A percentile compares a stretch with the other conserved stretches of the same genome.
Evolutionary conservation across 371 early-diverging fungal genomes (phyloP).

Genomic region (Basidiobolus meristosporus): DNA sequence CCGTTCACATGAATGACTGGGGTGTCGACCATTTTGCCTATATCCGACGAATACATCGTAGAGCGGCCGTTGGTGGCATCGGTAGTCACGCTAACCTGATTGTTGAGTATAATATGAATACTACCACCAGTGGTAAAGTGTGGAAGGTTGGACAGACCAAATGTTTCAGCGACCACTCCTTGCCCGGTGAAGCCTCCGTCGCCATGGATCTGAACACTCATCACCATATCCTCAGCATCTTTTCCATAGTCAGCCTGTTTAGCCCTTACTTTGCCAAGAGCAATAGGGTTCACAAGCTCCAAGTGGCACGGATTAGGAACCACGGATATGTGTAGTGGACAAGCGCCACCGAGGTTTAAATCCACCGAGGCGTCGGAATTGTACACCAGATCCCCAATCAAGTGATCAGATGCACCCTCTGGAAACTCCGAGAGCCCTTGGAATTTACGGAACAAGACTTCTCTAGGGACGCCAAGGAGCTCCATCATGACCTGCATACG

Average conservation of each 20-base stretch:
- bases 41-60: slow-evolving; percentile 76
- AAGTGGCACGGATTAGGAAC: slow-evolving; percentile 89
- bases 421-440: slow-evolving; percentile 57
- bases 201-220: slow-evolving; percentile 87
- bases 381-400: slow-evolving; percentile 68
- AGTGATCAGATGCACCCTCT: slow-evolving; percentile 56
- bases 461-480: slow-evolving; percentile 23
- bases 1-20: slow-evolving; percentile 95
- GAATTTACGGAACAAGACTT: slow-evolving; percentile 55
- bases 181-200: slow-evolving; percentile 68
- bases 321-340: slow-evolving; percentile 55
- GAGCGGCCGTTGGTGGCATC: slow-evolving; percentile 81
- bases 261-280: slow-evolving; percentile 82
- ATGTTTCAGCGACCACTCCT: slow-evolving; percentile 89
- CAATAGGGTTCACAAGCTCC: slow-evolving; percentile 89
- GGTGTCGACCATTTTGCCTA: slow-evolving; percentile 85
- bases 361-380: slow-evolving; percentile 32
- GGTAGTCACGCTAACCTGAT: slow-evolving; percentile 95
- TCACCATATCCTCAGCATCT: slow-evolving; percentile 44
- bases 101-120: slow-evolving; percentile 90
- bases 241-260: slow-evolving; percentile 39
- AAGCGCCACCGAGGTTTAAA: slow-evolving; percentile 3
- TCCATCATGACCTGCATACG: slow-evolving; percentile 80
- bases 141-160: slow-evolving; percentile 80
- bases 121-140: slow-evolving; percentile 86